Conservation (phyloP, 2,329 filamentous ascomycete genomes). For the Lasiodiplodia sp. region DNA sequence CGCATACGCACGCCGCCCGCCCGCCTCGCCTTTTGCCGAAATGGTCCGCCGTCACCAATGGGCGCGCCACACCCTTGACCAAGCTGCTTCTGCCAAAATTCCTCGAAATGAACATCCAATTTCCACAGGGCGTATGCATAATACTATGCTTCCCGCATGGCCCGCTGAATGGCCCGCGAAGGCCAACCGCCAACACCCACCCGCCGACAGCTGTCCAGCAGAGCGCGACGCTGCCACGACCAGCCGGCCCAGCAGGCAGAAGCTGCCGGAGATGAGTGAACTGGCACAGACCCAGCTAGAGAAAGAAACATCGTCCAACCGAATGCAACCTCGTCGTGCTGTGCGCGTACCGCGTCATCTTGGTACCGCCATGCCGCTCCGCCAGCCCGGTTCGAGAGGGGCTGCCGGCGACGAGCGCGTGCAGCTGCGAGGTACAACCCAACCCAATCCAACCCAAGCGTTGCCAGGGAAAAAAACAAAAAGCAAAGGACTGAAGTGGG, state of each 20-base stretch:
- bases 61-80: conserved; percentile 6
- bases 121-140: conserved; percentile 27
- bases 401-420: conserved; percentile 14
- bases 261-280: conserved; percentile 12
- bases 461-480: conserved; percentile 11
- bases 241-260: conserved; percentile 7
- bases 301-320: conserved; percentile 24
- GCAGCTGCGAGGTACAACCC: conserved; percentile 20
- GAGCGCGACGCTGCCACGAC: neutral
- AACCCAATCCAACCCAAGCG: neutral
- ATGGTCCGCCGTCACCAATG: conserved; percentile 6
- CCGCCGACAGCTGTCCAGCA: neutral
- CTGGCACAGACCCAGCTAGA: conserved; percentile 18
- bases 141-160: conserved; percentile 23
- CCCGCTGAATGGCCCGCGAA: conserved; percentile 20
- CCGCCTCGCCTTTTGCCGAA: conserved; percentile 5
- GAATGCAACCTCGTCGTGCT: conserved; percentile 24
- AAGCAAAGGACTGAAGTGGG: conserved; percentile 21
- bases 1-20: conserved; percentile 2
- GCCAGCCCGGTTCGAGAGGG: conserved; percentile 25
- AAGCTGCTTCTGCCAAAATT: conserved; percentile 24
- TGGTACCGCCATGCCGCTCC: conserved; percentile 14
- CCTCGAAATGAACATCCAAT: conserved; percentile 27
- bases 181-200: conserved; percentile 8
- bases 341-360: conserved; percentile 20